phyloP scores from a whole-genome alignment of 2,329 filamentous ascomycete species.

The Aphanoascus verrucosus region DNA sequence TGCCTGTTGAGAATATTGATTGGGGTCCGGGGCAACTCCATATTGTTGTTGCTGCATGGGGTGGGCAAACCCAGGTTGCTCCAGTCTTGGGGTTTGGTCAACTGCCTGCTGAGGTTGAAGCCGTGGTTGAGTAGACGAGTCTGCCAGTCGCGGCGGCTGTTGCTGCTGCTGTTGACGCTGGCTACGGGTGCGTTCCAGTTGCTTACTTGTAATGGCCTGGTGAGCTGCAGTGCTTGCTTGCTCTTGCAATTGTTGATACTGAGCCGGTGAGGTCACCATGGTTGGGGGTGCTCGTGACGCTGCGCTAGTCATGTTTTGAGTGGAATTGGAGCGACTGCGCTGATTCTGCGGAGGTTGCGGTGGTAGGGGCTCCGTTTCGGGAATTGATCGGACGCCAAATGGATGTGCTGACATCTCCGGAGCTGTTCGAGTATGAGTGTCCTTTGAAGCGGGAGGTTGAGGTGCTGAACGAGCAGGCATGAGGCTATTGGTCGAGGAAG shows the following conservation, averaged over 20 bases:
- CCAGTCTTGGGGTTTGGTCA: slow-evolving; percentile 18
- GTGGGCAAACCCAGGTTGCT: background rate
- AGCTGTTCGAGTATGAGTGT: slow-evolving; percentile 42
- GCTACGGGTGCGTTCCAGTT: slow-evolving; percentile 62
- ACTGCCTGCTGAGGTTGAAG: slow-evolving; percentile 37
- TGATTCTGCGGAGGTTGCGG: slow-evolving; percentile 58
- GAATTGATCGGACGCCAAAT: slow-evolving; percentile 41
- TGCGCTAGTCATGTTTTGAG: slow-evolving; percentile 45
- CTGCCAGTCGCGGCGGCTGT: slow-evolving; percentile 30
- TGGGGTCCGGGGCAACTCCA: slow-evolving; percentile 2
- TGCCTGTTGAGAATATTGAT: slow-evolving; percentile 26
- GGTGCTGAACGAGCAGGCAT: slow-evolving; percentile 35
- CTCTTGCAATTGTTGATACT: slow-evolving; percentile 62
- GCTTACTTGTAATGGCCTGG: slow-evolving; percentile 58
- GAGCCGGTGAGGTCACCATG: slow-evolving; percentile 31
- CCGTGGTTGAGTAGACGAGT: slow-evolving; percentile 2
- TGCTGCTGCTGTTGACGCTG: slow-evolving; percentile 53
- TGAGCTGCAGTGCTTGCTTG: slow-evolving; percentile 71
- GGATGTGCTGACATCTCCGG: slow-evolving; percentile 43
- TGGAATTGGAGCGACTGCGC: slow-evolving; percentile 58
- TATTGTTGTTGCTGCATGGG: slow-evolving; percentile 28
- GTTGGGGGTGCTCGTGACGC: slow-evolving; percentile 28
- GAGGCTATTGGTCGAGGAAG: slow-evolving; percentile 26
- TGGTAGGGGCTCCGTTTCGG: slow-evolving; percentile 48
- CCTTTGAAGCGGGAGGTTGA: slow-evolving; percentile 31